A percentile compares a stretch with the other conserved stretches of the same genome.
These are phyloP conservation scores for Paraconiothyrium brasiliense DNA, from an alignment of 2,329 filamentous ascomycete genomes.

Conservation along the genomic window DNA sequence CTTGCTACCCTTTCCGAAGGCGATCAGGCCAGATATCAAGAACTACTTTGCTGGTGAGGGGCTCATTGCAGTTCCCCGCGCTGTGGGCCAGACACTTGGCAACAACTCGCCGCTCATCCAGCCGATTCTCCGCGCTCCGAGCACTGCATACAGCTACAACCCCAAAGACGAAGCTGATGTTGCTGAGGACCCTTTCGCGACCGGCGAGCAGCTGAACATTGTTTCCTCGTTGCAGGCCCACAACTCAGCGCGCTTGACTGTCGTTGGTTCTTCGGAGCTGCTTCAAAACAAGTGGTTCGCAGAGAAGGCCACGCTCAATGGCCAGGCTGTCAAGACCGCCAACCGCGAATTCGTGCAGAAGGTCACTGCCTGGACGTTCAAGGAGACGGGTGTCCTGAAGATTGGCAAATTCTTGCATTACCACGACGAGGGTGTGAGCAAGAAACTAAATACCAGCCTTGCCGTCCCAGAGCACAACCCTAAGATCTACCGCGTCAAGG, in stretches of 20 bases:
- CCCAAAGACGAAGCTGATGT: conserved; percentile 80
- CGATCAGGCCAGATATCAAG: conserved; percentile 74
- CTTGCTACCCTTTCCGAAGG: conserved; percentile 74
- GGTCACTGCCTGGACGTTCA: conserved; percentile 93
- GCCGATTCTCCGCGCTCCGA: conserved; percentile 82
- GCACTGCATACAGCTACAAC: conserved; percentile 92
- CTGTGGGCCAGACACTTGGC: conserved; percentile 83
- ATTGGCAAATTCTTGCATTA: conserved; percentile 86
- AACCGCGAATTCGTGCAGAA: conserved; percentile 89
- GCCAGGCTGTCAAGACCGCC: conserved; percentile 69
- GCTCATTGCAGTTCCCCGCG: conserved; percentile 81
- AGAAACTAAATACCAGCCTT: conserved; percentile 50
- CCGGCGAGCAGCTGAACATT: conserved; percentile 82
- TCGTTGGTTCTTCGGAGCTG: conserved; percentile 87
- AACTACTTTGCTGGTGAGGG: conserved; percentile 78
- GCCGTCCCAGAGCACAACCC: conserved; percentile 71
- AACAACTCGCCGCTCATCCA: conserved; percentile 77
- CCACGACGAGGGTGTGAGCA: conserved; percentile 63
- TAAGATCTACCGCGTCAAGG: conserved; percentile 93
- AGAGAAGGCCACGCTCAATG: conserved; percentile 69
- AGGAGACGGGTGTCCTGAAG: conserved; percentile 88
- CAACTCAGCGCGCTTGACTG: conserved; percentile 88
- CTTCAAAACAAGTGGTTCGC: conserved; percentile 90
- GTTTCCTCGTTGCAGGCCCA: conserved; percentile 89
- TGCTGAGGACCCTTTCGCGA: conserved; percentile 84